Percentiles rank a stretch among this genome's conserved stretches.
Conservation (phyloP, 2,329 filamentous ascomycete species). For the Colletotrichum sp. region DNA sequence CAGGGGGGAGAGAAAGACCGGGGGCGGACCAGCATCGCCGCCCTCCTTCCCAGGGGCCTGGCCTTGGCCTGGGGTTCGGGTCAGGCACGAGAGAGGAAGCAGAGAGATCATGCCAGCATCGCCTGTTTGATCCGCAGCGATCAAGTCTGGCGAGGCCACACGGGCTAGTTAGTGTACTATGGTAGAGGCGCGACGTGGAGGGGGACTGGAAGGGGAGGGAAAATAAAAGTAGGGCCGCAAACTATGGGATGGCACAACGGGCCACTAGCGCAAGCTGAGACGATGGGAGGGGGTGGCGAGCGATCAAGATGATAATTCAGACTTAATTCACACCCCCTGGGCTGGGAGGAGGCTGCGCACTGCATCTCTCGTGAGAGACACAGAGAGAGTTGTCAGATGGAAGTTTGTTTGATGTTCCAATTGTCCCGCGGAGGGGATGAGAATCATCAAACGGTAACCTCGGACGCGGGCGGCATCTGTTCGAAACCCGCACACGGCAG, state of each 20-base stretch:
- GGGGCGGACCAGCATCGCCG: not conserved
- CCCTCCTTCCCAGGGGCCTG: not conserved
- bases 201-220: not conserved
- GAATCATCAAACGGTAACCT: conserved; percentile 1
- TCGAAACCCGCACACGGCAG: not conserved
- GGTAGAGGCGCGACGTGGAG: not conserved
- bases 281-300: not conserved
- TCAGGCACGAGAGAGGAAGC: not conserved
- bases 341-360: not conserved
- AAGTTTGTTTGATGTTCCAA: conserved; percentile 1
- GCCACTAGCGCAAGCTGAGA: conserved; percentile 2
- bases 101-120: not conserved
- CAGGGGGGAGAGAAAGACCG: not conserved
- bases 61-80: not conserved
- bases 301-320: not conserved
- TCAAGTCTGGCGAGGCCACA: not conserved
- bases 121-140: conserved; percentile 13
- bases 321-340: not conserved
- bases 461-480: conserved; percentile 8
- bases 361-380: not conserved
- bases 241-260: conserved; percentile 9
- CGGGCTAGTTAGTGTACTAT: not conserved
- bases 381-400: not conserved
- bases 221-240: not conserved
- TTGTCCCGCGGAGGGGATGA: not conserved